Percentiles rank a stretch among this genome's conserved stretches.
Conservation (phyloP, 768 basidiomycete genomes). For the Tricholomella constricta region DNA sequence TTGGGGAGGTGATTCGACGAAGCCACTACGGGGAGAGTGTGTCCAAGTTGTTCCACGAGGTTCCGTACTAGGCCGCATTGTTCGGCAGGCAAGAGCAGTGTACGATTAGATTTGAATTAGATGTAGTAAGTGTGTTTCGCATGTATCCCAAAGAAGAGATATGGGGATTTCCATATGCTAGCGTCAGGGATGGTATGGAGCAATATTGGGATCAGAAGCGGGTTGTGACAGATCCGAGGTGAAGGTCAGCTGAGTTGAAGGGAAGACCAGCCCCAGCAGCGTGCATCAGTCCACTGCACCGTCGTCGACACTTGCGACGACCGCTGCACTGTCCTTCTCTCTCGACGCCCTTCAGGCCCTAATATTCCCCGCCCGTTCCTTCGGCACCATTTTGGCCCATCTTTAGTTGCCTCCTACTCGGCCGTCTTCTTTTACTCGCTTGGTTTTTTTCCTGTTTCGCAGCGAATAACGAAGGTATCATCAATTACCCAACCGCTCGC, state of each 20-base stretch:
- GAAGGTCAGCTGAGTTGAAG: slow-evolving; percentile 24
- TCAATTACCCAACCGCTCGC: slow-evolving; percentile 3
- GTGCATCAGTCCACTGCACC: slow-evolving; percentile 16
- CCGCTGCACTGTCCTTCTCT: slow-evolving; percentile 9
- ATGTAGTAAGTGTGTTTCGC: slow-evolving; percentile 1
- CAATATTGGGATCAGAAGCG: slow-evolving; percentile 16
- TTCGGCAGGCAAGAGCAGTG: slow-evolving; percentile 3
- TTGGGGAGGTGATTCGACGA: slow-evolving; percentile 94
- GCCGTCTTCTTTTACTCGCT: slow-evolving; percentile 20
- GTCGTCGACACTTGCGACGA: slow-evolving; percentile 19
- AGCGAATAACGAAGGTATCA: slow-evolving; percentile 19
- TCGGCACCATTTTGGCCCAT: slow-evolving; percentile 14
- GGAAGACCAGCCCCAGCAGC: slow-evolving; percentile 13
- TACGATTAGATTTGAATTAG: slow-evolving; percentile 4
- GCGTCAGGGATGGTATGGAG: slow-evolving; percentile 16
- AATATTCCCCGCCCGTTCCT: background rate
- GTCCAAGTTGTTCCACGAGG: slow-evolving; percentile 86
- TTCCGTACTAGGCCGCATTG: slow-evolving; percentile 70
- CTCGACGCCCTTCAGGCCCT: background rate
- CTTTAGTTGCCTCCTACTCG: slow-evolving; percentile 20
- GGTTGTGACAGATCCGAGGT: slow-evolving; percentile 27
- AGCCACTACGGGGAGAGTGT: slow-evolving; percentile 98
- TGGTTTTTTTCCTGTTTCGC: slow-evolving; percentile 13
- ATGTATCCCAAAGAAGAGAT: slow-evolving; percentile 19
- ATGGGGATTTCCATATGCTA: slow-evolving; percentile 10